Percentiles rank a stretch among this genome's conserved stretches.
Evolutionary conservation across 1,139 yeast species (phyloP).

Genomic region (Candida mesenterica): DNA sequence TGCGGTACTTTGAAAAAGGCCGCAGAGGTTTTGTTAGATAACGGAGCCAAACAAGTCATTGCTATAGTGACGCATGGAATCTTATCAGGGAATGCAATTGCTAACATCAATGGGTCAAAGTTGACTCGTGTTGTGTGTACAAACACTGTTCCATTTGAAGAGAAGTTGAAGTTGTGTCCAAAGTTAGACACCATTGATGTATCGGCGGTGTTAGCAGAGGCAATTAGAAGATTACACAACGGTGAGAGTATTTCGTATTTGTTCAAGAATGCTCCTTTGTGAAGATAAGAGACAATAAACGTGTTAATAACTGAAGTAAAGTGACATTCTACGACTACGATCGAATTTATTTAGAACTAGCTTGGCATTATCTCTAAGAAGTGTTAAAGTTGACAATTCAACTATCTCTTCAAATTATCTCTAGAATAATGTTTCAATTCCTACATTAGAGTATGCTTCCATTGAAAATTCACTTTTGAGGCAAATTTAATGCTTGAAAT

Average conservation of each 20-base stretch:
- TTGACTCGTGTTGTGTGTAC: slow-evolving; percentile 68
- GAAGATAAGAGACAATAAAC: no score
- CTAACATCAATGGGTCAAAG: slow-evolving; percentile 56
- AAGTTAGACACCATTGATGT: slow-evolving; percentile 69
- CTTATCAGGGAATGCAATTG: slow-evolving; percentile 68
- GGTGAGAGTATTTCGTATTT: slow-evolving; percentile 94
- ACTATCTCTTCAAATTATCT: no score
- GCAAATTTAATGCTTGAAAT: no score
- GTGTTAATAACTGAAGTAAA: no score
- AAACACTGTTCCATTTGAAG: slow-evolving; percentile 69
- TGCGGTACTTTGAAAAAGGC: slow-evolving; percentile 82
- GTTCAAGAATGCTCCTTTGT: slow-evolving; percentile 71
- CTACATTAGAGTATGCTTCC: no score
- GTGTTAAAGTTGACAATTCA: no score
- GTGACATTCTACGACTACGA: no score
- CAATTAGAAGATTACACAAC: slow-evolving; percentile 77
- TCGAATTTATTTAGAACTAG: no score
- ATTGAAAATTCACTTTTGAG: no score
- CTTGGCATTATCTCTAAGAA: no score
- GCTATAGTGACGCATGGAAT: slow-evolving; percentile 82
- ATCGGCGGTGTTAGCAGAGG: slow-evolving; percentile 75
- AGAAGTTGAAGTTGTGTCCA: slow-evolving; percentile 46
- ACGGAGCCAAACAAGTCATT: slow-evolving; percentile 70
- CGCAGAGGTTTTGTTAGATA: slow-evolving; percentile 57
- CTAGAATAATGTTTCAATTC: no score